Base-by-base conservation (phyloP, 2,329 filamentous ascomycete species). In the Aspergillus sp. region DNA sequence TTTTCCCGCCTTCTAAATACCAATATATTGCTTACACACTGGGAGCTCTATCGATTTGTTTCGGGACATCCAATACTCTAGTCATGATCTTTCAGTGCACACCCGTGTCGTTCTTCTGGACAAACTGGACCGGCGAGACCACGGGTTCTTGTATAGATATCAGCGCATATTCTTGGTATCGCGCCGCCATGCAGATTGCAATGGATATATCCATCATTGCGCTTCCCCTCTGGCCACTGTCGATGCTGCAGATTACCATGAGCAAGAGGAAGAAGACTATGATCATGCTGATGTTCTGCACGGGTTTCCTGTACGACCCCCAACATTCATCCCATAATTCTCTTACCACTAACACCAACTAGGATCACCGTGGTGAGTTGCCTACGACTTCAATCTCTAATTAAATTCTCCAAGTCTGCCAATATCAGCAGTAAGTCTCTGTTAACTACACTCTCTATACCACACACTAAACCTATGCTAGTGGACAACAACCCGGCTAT, bases 191-290 rank as follows among this genome's bases (percentile, higher is more conserved):
- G 55, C 82, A 81, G 59, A 85, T 87, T 49, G 70, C 71, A 0
- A 71, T 84, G 22, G 84, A 87, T 59, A 11, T 82, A 2, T 81
- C 80, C 76, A 81, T 86, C 65, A 73, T 86, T 18, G 76, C 71
- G 0, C 71, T 87, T 4, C 84, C 85, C 0, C 65, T 84, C 5
- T 77, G 75, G 22, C 77, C 82, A 54, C 65, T 85, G 3, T 67
- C 70, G 24, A 57, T 69, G 0, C 72, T 84, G 4, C 75, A 42
- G 36, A 42, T 42, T 18, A 42, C 78, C 2, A 59, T 84, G 26
- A 75, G 78, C 54, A 80, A 75, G 72, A 80, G 76, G 64, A 82
- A 81, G 69, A 84, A 82, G 70, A 45, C 80, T 18, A 75, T 80
- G n/a, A 77, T 84, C 3, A 71, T 72, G 6, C 60, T 82, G 58